Base-by-base conservation (phyloP, 2,329 filamentous ascomycete species). In the Aphanoascus verrucosus region DNA sequence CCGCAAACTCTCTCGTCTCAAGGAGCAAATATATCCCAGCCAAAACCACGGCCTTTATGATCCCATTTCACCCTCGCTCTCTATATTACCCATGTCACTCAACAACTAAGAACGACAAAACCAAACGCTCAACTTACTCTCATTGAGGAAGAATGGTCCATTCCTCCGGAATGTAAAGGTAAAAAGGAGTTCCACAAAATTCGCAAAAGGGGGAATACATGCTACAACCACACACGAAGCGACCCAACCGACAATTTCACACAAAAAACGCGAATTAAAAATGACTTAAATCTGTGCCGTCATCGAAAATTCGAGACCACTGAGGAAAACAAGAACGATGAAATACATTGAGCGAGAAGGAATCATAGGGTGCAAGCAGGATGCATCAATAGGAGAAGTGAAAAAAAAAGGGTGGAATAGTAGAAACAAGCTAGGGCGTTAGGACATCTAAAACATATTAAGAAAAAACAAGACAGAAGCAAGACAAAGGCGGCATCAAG, bases 331-430 rank as follows among this genome's bases (percentile, higher is more conserved):
- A 15, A 32, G 17, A 35, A n/a, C n/a, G n/a, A n/a, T n/a, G n/a
- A 3, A 19, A 47, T 47, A 35, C 44, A 35, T 5, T 28, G 32
- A 5, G 6, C 7, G 23, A 47, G 44, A 47, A 17, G 11, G 5
- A 8, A 47, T 3, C 3, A 28, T 47, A 47, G 35, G 14, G 14
- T 35, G 34, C 12, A 47, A 15, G 17, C 12, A 47, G 7, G 7
- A 34, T 17, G 12, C 17, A 12, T 47, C n/a, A 31, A 46, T 49
- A 37, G 43, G 15, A 28, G 34, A 48, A 20, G 43, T 31, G 35
- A 38, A 40, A 23, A 32, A 47, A 56, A 49, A 41, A n/a, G 45
- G 46, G 55, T 53, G 48, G 23, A 49, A 48, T 52, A 55, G 40
- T 43, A 47, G 53, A 56, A 55, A 56, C 44, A 37, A 28, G 23